Evolutionary conservation across 331 rosid genomes (phyloP), one percentile per base, ranked within the genome.

Genomic region (Quercus lobata): DNA sequence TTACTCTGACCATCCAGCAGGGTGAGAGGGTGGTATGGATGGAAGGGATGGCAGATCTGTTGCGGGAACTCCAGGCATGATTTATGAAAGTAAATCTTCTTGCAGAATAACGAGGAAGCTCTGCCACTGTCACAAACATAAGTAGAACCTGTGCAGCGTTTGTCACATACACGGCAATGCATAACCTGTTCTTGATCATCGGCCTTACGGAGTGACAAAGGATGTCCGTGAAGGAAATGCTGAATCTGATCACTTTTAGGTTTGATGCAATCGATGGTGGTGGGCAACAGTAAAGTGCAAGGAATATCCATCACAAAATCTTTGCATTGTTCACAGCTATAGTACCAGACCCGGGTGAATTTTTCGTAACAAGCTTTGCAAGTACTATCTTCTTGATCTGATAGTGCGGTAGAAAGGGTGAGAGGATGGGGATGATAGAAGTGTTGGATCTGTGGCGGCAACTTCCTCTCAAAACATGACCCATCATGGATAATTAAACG

Each of bases 161-260:
- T 25, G 4, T 2, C 46, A 25, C 83, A 72, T 54, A n/a, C 60
- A 65, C 5, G 3, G 6, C 52, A 34, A 6, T 6, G 37, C 37
- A 34, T 34, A 44, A 9, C 1, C 1, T 2, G 35, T n/a, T 49
- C 2, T 11, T 53, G 11, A 12, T 5, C 7, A 27, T 53, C 57
- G 37, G 8, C 30, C 12, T 37, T 32, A 1, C 16, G 4, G 75
- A 80, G 57, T 19, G 11, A 8, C 69, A 80, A 44, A 4, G 70
- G 70, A 66, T 80, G 83, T 15, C 24, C 73, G 34, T 69, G 82
- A 11, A 32, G 72, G 53, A 61, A 79, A 61, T 60, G 65, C 1
- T 55, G 69, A 69, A 78, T 68, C 29, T 53, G 41, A 34, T 34
- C 7, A 3, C 41, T 11, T 8, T 2, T 15, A 8, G 7, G 21